phyloP scores from a whole-genome alignment of 352 stramenopile genomes.

The Pythium grandisporangium region DNA sequence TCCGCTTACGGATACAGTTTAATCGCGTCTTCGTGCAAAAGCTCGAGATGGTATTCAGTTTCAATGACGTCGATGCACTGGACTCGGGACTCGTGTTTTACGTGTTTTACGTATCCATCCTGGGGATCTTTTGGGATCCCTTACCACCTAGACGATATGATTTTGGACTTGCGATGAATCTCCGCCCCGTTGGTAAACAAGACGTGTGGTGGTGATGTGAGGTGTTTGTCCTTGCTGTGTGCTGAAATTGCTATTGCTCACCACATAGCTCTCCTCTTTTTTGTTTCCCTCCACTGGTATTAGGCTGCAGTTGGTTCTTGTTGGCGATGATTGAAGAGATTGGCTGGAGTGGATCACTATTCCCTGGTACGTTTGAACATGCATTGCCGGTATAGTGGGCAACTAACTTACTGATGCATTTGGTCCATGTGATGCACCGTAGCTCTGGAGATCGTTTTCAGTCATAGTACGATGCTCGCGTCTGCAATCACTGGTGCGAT shows the following conservation, averaged over 20 bases:
- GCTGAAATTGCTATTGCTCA: no score
- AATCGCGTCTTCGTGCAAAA: conserved; percentile 80
- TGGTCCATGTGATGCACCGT: no score
- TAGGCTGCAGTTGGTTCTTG: conserved; percentile 85
- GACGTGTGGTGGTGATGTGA: no score
- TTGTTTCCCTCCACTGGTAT: no score
- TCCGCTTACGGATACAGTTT: conserved; percentile 33
- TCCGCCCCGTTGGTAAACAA: conserved; percentile 54
- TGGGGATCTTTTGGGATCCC: conserved; percentile 83
- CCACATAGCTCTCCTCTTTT: no score
- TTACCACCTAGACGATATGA: conserved; percentile 74
- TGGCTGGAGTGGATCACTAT: conserved; percentile 82
- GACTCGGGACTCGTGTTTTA: conserved; percentile 84
- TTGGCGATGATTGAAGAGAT: conserved; percentile 78
- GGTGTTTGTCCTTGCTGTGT: no score
- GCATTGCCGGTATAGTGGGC: no score
- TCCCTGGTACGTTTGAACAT: conserved; percentile 38
- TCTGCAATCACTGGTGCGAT: conserved; percentile 76
- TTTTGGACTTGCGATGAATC: conserved; percentile 60
- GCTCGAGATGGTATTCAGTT: conserved; percentile 83
- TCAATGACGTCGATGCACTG: conserved; percentile 79
- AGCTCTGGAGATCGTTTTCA: conserved; percentile 84
- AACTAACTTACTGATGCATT: no score
- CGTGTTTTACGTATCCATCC: conserved; percentile 76
- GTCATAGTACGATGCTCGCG: conserved; percentile 81